These are phyloP conservation scores for Sarocladiaceae sp. DNA, from an alignment of 2,329 filamentous ascomycete species.

Conservation along the genomic window DNA sequence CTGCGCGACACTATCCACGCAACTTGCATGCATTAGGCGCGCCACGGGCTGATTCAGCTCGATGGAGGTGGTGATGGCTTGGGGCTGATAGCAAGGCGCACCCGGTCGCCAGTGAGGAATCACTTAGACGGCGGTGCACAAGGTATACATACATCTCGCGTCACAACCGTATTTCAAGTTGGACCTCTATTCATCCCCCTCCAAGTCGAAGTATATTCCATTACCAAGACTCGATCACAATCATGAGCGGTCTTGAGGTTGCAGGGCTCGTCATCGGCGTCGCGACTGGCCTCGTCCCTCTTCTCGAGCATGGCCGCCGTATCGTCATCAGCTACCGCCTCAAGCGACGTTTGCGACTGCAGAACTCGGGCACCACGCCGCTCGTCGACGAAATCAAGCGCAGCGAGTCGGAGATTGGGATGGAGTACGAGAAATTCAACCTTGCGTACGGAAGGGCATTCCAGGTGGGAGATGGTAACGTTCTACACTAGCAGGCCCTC, in stretches of 20 bases:
- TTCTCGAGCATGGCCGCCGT: background rate
- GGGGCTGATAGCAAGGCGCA: no score
- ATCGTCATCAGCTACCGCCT: background rate
- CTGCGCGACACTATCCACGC: no score
- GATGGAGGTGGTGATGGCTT: no score
- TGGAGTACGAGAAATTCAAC: background rate
- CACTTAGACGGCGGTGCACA: no score
- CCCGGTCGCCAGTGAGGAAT: no score
- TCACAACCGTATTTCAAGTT: no score
- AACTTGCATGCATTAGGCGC: no score
- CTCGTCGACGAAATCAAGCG: background rate
- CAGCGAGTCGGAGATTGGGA: background rate
- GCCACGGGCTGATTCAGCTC: no score
- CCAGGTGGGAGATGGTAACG: background rate
- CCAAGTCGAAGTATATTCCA: no score
- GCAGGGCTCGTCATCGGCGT: background rate
- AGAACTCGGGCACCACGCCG: background rate
- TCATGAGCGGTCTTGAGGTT: background rate
- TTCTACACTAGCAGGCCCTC: background rate
- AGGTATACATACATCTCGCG: no score
- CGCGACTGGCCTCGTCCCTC: background rate
- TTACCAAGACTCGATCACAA: no score
- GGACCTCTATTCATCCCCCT: no score
- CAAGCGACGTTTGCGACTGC: background rate
- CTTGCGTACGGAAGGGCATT: background rate